These are phyloP conservation scores for Mycena sanguinolenta DNA, from an alignment of 768 basidiomycete species.

Conservation along the genomic window DNA sequence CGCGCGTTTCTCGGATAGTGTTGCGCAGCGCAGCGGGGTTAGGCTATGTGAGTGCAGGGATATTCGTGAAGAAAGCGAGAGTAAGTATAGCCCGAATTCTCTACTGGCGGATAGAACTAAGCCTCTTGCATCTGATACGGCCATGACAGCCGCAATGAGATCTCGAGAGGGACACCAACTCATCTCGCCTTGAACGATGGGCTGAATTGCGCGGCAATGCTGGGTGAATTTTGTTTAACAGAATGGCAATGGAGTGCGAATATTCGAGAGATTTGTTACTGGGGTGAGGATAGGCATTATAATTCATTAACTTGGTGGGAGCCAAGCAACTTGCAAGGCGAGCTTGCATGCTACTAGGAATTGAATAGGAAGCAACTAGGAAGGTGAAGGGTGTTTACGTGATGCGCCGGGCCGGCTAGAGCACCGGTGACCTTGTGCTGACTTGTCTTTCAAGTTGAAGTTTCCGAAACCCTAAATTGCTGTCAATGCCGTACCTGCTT, in stretches of 20 bases:
- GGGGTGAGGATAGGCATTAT: conserved; percentile 64
- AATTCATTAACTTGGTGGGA: conserved; percentile 6
- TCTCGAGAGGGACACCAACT: conserved; percentile 84
- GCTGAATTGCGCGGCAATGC: conserved; percentile 47
- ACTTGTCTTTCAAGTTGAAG: too few species aligned
- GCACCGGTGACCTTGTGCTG: too few species aligned
- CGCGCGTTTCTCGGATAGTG: conserved; percentile 87
- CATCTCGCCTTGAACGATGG: conserved; percentile 88
- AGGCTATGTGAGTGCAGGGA: conserved; percentile 92
- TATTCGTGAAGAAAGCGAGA: conserved; percentile 53
- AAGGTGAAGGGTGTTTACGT: too few species aligned
- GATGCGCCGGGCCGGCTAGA: too few species aligned
- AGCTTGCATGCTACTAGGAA: too few species aligned
- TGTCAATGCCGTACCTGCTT: too few species aligned
- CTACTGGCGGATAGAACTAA: conserved; percentile 59
- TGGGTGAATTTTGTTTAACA: too few species aligned
- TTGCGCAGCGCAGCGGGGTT: conserved; percentile 82
- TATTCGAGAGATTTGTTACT: conserved; percentile 74
- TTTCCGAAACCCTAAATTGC: too few species aligned
- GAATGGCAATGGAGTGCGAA: conserved; percentile 55
- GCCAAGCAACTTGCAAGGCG: too few species aligned
- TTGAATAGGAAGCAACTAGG: too few species aligned
- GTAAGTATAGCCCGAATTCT: neutral
- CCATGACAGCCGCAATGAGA: too few species aligned
- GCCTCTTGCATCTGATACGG: conserved; percentile 87